Base-by-base conservation (phyloP, 192 early-diverging fungal genomes). In the Umbelopsis sp. region DNA sequence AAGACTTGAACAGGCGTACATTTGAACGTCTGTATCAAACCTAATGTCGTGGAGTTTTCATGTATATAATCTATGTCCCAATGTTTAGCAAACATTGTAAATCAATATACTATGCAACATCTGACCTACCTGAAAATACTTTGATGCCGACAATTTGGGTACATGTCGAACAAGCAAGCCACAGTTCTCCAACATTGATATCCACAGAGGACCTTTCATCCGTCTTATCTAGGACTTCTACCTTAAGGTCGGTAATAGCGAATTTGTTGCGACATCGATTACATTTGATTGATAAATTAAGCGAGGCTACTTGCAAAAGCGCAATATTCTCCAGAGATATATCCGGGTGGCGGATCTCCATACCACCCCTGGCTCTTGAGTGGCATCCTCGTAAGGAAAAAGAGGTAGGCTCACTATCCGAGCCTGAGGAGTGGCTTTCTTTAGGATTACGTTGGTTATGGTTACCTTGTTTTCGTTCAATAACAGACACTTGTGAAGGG, bases 241-340 rank as follows among this genome's bases (percentile, higher is more conserved):
- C 56, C 14, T 1, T 14, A 7, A 62, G 26, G 26, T 62, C 56
- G 25, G 26, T 62, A 16, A 62, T 62, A 36, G 56, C 24, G 17
- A 62, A 62, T 17, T 62, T 62, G 31, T 6, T 36, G 32, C 56
- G 26, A 20, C 56, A 62, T 62, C 56, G 56, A 34, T 29, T 62
- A 34, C 56, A 62, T 62, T 62, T 62, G 20, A 62, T 14, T 6
- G 56, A 34, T 5, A 62, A 16, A 32, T 31, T 32, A 1, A 62
- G 12, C 9, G 56, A 62, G 2, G 26, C 26, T 31, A 62, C 4
- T 62, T 62, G 56, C n/a, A 62, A 62, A 20, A 62, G 31, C 0
- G 56, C 56, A 62, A 62, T 62, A 32, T 62, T 62, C 56, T 62
- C 56, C 16, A 62, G 26, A 8, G 56, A 62, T n/a, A 62, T 2